Evolutionary conservation across 2,329 filamentous ascomycete genomes (phyloP), one percentile per base, ranked within the genome.

Genomic region (Graphium sp.): DNA sequence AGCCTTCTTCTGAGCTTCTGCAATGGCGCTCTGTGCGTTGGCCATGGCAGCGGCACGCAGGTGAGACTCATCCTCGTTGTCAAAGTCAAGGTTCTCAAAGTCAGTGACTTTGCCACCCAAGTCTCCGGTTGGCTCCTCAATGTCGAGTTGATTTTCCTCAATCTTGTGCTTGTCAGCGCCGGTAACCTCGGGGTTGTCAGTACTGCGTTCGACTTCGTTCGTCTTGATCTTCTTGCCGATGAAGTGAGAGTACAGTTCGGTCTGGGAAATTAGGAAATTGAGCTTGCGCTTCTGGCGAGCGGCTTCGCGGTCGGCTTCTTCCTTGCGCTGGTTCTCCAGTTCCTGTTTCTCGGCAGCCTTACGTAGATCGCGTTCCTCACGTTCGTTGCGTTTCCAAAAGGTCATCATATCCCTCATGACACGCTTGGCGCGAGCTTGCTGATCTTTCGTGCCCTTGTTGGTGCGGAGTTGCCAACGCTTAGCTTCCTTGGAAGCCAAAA

Each of bases 191-290:
- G 73, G 73, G 44, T 85, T 83, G 43, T 89, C 82, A 14, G 83
- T 89, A 27, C 81, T 87, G 34, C 78, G 67, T 55, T 98, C 85
- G 26, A 93, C 83, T 47, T 95, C 85, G 41, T 89, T 79, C 2
- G 87, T 95, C 58, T 93, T 93, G 55, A 95, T 92, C 62, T 98
- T 98, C 60, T 93, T 92, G 50, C 89, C 87, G 43, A 98, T 94
- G 53, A 98, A 98, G 62, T 98, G 89, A 23, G 87, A 95, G 61
- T 98, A 98, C 28, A 98, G 66, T 50, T 98, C 89, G 1, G 89
- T 98, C 56, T 98, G 89, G 2, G 87, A 94, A 51, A 98, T 98
- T 37, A 98, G 67, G 66, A 98, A 98, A 56, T 98, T 95, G 49
- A 98, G 80, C 60, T 98, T 98, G 44, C 89, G 75, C 69, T 92